Conservation (phyloP, 2,329 filamentous ascomycete species). For the Podosphaera xanthii region DNA sequence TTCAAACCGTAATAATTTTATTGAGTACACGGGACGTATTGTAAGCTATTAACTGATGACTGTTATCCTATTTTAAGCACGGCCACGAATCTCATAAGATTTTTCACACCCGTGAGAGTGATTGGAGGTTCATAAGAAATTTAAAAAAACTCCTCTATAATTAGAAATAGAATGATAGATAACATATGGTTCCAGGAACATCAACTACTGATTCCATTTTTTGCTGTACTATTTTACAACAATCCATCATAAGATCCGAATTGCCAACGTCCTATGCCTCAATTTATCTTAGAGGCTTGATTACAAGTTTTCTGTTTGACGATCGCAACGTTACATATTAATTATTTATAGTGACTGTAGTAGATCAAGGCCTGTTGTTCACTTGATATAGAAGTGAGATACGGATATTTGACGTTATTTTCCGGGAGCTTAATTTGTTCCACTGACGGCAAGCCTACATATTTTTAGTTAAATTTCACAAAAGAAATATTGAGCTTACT, state of each 20-base stretch:
- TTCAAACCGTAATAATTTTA: too few relatives aligned
- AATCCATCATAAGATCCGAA: neutral
- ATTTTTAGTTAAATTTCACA: constrained; percentile 4
- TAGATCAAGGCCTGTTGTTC: neutral
- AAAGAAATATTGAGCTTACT: constrained; percentile 33
- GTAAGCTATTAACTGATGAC: too few relatives aligned
- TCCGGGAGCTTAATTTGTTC: constrained; percentile 27
- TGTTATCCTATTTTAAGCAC: too few relatives aligned
- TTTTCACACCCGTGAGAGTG: too few relatives aligned
- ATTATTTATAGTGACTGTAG: neutral
- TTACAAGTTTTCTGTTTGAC: neutral
- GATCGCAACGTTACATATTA: neutral
- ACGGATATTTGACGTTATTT: neutral
- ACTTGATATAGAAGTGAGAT: neutral
- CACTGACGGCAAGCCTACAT: constrained; percentile 34
- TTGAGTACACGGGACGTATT: too few relatives aligned
- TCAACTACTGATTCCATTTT: neutral
- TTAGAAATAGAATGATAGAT: too few relatives aligned
- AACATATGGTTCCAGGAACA: neutral
- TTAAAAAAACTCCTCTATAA: too few relatives aligned
- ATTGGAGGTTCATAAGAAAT: neutral
- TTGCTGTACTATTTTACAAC: too few relatives aligned
- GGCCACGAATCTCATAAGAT: too few relatives aligned
- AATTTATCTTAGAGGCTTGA: neutral
- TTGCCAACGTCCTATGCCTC: neutral